Evolutionary conservation across 257 asterid genomes (phyloP).

Genomic region (Solanum chilense): DNA sequence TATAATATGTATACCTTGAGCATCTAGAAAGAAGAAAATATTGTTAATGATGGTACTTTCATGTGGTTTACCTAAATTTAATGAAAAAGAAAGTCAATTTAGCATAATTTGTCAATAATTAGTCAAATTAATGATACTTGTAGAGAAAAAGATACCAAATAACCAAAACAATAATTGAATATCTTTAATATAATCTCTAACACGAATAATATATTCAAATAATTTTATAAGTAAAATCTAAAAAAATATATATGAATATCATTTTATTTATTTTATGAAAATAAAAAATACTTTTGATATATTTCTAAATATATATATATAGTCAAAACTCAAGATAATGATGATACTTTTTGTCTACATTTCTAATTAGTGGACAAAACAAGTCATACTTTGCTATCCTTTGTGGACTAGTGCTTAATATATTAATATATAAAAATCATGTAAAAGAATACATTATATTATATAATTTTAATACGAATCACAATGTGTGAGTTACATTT

Average conservation of each 20-base stretch:
- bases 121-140: neutral
- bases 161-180: neutral
- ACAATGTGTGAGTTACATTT: neutral
- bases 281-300: neutral
- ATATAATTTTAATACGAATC: neutral
- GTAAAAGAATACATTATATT: neutral
- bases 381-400: neutral
- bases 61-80: neutral
- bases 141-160: neutral
- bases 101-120: neutral
- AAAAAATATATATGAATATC: accelerated
- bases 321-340: neutral
- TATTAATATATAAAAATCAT: neutral
- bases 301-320: neutral
- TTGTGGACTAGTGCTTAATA: neutral
- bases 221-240: neutral
- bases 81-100: neutral
- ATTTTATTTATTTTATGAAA: neutral
- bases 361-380: neutral
- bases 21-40: neutral
- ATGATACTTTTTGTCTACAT: neutral
- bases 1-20: neutral
- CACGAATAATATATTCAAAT: neutral
- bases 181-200: neutral
- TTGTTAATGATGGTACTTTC: neutral